phyloP scores from a whole-genome alignment of 805 yeast genomes.

The Metschnikowia lochheadii region DNA sequence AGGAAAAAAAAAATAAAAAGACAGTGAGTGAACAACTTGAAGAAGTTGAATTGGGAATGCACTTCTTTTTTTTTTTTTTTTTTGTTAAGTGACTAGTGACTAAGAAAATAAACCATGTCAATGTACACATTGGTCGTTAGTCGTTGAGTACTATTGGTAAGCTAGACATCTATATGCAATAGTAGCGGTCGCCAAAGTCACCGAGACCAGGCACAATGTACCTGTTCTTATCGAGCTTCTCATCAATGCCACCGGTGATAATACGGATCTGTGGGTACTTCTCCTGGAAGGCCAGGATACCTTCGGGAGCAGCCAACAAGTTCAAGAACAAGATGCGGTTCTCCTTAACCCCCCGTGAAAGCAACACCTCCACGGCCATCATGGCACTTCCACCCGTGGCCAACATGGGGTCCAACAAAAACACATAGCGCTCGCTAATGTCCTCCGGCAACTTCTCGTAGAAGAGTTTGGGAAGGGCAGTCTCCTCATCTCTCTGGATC shows the following conservation, averaged over 20 bases:
- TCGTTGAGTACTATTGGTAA: too few relatives aligned
- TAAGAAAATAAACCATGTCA: neutral
- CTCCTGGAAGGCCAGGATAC: conserved; percentile 71
- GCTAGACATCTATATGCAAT: conserved; percentile 59
- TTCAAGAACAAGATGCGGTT: conserved; percentile 88
- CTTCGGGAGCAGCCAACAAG: conserved; percentile 92
- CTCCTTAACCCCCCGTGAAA: conserved; percentile 80
- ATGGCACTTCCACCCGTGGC: conserved; percentile 99
- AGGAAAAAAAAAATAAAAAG: too few relatives aligned
- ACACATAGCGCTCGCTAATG: conserved; percentile 81
- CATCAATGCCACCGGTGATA: conserved; percentile 91
- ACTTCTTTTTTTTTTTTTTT: too few relatives aligned
- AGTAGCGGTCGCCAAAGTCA: conserved; percentile 97
- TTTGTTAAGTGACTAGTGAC: too few relatives aligned
- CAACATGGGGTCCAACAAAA: conserved; percentile 92
- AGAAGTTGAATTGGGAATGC: too few relatives aligned
- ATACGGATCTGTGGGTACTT: conserved; percentile 81
- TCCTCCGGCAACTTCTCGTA: conserved; percentile 95
- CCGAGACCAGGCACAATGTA: conserved; percentile 94
- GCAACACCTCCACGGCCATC: conserved; percentile 91
- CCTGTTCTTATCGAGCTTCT: conserved; percentile 76
- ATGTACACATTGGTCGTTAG: neutral
- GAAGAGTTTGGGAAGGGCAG: conserved; percentile 86
- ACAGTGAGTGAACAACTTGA: too few relatives aligned
- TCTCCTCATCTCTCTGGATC: conserved; percentile 97